Evolutionary conservation across 2,329 filamentous ascomycete species (phyloP).

Genomic region (Colletotrichum lentis): DNA sequence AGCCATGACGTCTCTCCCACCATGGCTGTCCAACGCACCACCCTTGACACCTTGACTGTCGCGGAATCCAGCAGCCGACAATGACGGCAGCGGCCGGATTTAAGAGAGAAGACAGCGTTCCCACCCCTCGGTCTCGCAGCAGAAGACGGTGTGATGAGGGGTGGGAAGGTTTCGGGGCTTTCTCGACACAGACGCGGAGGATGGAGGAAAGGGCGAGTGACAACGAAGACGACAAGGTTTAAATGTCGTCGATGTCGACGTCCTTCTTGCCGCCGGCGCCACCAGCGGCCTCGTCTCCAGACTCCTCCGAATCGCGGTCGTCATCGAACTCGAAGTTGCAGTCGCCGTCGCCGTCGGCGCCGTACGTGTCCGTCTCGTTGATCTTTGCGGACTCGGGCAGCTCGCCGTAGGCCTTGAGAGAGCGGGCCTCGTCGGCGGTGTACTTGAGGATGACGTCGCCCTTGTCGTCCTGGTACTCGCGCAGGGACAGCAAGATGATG

Average conservation of each 20-base stretch:
- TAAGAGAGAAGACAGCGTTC: constrained; percentile 74
- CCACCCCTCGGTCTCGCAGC: constrained; percentile 37
- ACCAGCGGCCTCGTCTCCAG: constrained; percentile 61
- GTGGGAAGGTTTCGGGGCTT: constrained; percentile 36
- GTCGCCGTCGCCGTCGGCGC: constrained; percentile 91
- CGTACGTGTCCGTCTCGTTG: constrained; percentile 97
- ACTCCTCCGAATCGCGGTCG: constrained; percentile 72
- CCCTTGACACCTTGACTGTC: constrained; percentile 54
- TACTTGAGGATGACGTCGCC: constrained; percentile 98
- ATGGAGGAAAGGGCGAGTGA: constrained; percentile 9
- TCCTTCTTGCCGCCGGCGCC: constrained; percentile 74
- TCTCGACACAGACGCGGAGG: constrained; percentile 3
- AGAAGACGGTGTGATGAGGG: constrained; percentile 3
- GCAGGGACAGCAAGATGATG: constrained; percentile 86
- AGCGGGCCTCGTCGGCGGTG: constrained; percentile 92
- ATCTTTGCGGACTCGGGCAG: constrained; percentile 98
- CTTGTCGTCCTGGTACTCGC: constrained; percentile 94
- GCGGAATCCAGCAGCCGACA: constrained; percentile 46
- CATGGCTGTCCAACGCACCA: constrained; percentile 54
- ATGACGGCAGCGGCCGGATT: constrained; percentile 44
- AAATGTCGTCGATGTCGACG: constrained; percentile 96
- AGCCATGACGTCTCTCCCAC: constrained; percentile 70
- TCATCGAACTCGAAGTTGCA: constrained; percentile 99
- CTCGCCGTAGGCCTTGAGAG: constrained; percentile 96
- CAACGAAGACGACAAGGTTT: constrained; percentile 47